Percentiles rank a stretch among this genome's conserved stretches.
Conservation (phyloP, 805 yeast genomes). For the Saccharomyces jurei region DNA sequence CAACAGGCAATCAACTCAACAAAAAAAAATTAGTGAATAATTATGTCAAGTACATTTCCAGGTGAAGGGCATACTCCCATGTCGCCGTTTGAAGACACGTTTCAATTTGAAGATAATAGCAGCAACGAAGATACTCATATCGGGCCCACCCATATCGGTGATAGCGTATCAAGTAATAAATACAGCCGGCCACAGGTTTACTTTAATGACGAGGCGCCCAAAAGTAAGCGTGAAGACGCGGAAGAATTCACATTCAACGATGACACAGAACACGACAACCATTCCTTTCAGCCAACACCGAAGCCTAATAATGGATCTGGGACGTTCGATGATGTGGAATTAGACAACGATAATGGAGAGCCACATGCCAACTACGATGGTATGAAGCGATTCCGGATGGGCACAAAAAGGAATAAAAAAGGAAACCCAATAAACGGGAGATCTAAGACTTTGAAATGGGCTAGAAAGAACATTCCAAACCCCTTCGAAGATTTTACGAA, state of each 20-base stretch:
- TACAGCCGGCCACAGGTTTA: neutral
- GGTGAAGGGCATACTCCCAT: slow-evolving; percentile 6
- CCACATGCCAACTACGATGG: slow-evolving; percentile 9
- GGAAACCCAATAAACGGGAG: slow-evolving; percentile 59
- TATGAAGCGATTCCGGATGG: slow-evolving; percentile 82
- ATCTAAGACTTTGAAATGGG: slow-evolving; percentile 52
- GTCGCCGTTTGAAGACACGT: slow-evolving; percentile 25
- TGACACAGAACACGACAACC: slow-evolving; percentile 16
- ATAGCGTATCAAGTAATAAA: neutral
- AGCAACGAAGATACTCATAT: slow-evolving; percentile 21
- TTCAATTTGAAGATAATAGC: slow-evolving; percentile 18
- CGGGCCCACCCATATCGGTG: slow-evolving; percentile 46
- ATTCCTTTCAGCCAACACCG: slow-evolving; percentile 26
- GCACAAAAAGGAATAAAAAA: slow-evolving; percentile 70
- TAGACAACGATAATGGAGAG: slow-evolving; percentile 14
- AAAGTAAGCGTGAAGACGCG: slow-evolving; percentile 3
- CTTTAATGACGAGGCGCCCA: neutral
- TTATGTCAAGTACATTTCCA: neutral
- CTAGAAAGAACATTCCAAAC: slow-evolving; percentile 30
- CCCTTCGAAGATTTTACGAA: slow-evolving; percentile 26
- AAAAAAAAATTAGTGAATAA: neutral
- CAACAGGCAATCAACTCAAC: neutral
- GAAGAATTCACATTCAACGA: slow-evolving; percentile 7
- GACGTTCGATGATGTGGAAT: slow-evolving; percentile 20
- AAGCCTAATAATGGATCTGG: slow-evolving; percentile 14